Evolutionary conservation across 371 early-diverging fungal genomes (phyloP).

Genomic region (Encephalitozoon hellem): DNA sequence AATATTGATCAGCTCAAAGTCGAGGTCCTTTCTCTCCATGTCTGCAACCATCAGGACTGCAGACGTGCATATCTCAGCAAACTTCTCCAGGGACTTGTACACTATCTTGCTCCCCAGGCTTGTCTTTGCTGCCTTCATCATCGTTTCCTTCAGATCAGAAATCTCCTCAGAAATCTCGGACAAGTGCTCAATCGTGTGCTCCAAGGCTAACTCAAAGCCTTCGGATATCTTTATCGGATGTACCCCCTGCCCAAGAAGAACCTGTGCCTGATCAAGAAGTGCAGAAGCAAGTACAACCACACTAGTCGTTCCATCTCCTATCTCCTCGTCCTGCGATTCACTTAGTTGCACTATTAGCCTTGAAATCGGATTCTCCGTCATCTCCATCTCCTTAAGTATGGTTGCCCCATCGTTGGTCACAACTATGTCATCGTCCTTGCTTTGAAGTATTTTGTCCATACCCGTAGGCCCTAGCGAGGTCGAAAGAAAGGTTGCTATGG

Average conservation of each 20-base stretch:
- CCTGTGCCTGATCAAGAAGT: slow-evolving; percentile 86
- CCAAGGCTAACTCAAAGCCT: slow-evolving; percentile 89
- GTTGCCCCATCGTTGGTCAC: slow-evolving; percentile 99
- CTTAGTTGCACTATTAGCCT: slow-evolving; percentile 90
- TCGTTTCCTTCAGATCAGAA: slow-evolving; percentile 36
- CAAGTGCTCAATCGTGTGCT: slow-evolving; percentile 76
- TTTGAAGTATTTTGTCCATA: slow-evolving; percentile 95
- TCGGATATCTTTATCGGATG: slow-evolving; percentile 97
- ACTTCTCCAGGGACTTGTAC: slow-evolving; percentile 78
- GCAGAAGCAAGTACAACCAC: slow-evolving; percentile 96
- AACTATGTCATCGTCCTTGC: slow-evolving; percentile 94
- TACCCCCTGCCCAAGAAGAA: slow-evolving; percentile 83
- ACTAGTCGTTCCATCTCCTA: slow-evolving; percentile 99
- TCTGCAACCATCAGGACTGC: slow-evolving; percentile 92
- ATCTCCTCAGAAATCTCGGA: slow-evolving; percentile 76
- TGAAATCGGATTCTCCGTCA: slow-evolving; percentile 87
- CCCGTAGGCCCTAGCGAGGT: slow-evolving; percentile 96
- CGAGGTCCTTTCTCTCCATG: slow-evolving; percentile 91
- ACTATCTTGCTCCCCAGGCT: slow-evolving; percentile 87
- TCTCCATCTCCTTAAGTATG: slow-evolving; percentile 92
- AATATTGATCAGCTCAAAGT: slow-evolving; percentile 97
- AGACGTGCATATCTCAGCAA: slow-evolving; percentile 70
- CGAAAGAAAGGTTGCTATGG: slow-evolving; percentile 83
- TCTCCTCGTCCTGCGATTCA: slow-evolving; percentile 96
- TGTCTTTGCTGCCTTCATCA: slow-evolving; percentile 90